Evolutionary conservation across 192 early-diverging fungal genomes (phyloP), one percentile per base, ranked within the genome.

Genomic region (Rhizoclosmatium globosum): DNA sequence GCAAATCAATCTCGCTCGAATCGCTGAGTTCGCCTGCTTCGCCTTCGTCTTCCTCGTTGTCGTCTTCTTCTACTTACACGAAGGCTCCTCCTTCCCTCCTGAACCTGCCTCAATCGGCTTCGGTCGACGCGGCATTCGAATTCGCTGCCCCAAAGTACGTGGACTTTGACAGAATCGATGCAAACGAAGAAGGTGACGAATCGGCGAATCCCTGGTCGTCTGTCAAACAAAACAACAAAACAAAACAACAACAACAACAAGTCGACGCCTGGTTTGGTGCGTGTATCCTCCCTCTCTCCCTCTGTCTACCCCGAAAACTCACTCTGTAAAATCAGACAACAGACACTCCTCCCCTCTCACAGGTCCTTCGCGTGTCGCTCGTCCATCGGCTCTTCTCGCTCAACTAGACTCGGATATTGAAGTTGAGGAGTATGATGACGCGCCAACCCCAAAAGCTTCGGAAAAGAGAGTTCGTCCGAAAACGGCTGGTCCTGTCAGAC

Each of bases 231-330:
- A 31, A 31, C 31, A 31, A 31, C 31, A 0, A 31, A 31, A 7
- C 6, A 53, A 53, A 53, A 53, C 50, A 53, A 17, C 9, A 53
- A 62, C 50, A 53, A 17, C 9, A 53, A 62, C 7, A 62, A 39
- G 39, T 17, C 45, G 69, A 71, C 9, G 69, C 69, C 13, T 71
- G 69, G 69, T 71, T 71, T 56, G 69, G 69, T 71, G 60, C 38
- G 60, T 19, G 6, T 31, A 0, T 62, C 19, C 19, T 0, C 23
- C 21, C 6, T 62, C 4, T 62, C 38, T 62, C 31, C 31, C 31
- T 31, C 31, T 31, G 31, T 31, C 31, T 31, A 31, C 31, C 31
- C 0, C 31, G 31, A 31, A 31, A 31, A 31, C 31, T 31, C 31
- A 31, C 31, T 31, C 31, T 31, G 31, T 31, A 31, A 31, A 31